Conservation (phyloP, 2,329 filamentous ascomycete species). For the Fusarium camptoceras region DNA sequence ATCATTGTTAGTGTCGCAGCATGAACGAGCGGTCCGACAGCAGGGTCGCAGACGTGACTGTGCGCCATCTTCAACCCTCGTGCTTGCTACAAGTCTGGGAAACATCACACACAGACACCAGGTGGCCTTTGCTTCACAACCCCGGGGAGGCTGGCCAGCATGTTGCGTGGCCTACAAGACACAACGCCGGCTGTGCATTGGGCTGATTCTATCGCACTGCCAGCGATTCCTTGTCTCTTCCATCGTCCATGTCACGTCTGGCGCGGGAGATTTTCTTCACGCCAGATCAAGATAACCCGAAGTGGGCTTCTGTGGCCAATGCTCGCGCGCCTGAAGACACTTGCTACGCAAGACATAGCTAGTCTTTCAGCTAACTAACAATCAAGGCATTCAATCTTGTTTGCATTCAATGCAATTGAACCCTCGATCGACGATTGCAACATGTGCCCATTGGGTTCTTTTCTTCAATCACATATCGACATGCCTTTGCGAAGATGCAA, state of each 20-base stretch:
- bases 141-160: slow-evolving; percentile 42
- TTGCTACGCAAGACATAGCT: slow-evolving; percentile 33
- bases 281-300: slow-evolving; percentile 31
- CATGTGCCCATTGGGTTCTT: slow-evolving; percentile 13
- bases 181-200: slow-evolving; percentile 34
- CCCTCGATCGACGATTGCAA: slow-evolving; percentile 14
- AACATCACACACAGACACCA: slow-evolving; percentile 36
- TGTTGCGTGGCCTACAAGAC: slow-evolving; percentile 37
- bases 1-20: slow-evolving; percentile 30
- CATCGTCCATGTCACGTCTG: slow-evolving; percentile 20
- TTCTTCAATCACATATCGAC: neutral
- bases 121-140: slow-evolving; percentile 36
- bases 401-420: slow-evolving; percentile 18
- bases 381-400: slow-evolving; percentile 21
- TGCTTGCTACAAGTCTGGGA: slow-evolving; percentile 30
- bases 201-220: slow-evolving; percentile 30
- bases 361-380: slow-evolving; percentile 18
- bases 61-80: slow-evolving; percentile 37
- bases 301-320: slow-evolving; percentile 29
- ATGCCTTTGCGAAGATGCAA: slow-evolving; percentile 23
- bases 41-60: slow-evolving; percentile 32
- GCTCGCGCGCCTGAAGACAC: slow-evolving; percentile 27
- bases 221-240: slow-evolving; percentile 35
- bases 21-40: slow-evolving; percentile 24
- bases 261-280: slow-evolving; percentile 23